These are phyloP conservation scores for Acacia acuminata DNA, from an alignment of 306 rosid species.

Conservation along the genomic window DNA sequence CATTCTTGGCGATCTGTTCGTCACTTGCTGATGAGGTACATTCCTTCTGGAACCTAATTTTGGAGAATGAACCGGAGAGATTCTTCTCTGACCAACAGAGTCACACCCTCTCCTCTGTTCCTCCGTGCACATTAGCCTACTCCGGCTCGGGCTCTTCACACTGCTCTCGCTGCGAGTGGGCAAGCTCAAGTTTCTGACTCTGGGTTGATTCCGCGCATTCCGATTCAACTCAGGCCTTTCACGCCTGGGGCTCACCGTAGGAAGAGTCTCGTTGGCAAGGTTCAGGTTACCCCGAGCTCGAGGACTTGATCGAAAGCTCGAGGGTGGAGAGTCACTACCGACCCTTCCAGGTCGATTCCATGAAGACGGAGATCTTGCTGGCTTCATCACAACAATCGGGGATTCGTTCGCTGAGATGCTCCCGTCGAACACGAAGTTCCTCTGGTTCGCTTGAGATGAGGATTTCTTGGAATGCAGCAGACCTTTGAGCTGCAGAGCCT, in stretches of 20 bases:
- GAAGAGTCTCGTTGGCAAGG: constrained; percentile 25
- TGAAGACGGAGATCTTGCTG: constrained; percentile 43
- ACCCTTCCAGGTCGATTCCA: constrained; percentile 39
- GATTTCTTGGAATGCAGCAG: constrained; percentile 71
- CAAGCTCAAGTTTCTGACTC: constrained; percentile 41
- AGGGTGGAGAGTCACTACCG: constrained; percentile 57
- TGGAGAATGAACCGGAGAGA: constrained; percentile 75
- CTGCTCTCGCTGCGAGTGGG: constrained; percentile 30
- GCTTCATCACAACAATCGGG: constrained; percentile 74
- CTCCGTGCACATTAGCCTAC: constrained; percentile 46
- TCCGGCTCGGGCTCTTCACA: constrained; percentile 59
- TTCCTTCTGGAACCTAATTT: constrained; percentile 47
- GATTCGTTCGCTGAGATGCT: constrained; percentile 40
- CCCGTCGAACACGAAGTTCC: constrained; percentile 47
- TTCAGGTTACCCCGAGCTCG: constrained; percentile 41
- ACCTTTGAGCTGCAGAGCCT: constrained; percentile 89
- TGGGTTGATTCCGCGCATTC: constrained; percentile 38
- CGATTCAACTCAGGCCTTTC: constrained; percentile 44
- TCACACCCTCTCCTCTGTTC: constrained; percentile 49
- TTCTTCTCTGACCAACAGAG: constrained; percentile 53
- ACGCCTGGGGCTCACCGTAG: constrained; percentile 43
- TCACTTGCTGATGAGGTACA: constrained; percentile 38
- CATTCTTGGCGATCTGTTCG: constrained; percentile 62
- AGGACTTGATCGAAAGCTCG: constrained; percentile 49
- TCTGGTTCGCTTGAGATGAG: constrained; percentile 32